These are phyloP conservation scores for Xerocomellus intermedius DNA, from an alignment of 768 basidiomycete species.

Conservation along the genomic window DNA sequence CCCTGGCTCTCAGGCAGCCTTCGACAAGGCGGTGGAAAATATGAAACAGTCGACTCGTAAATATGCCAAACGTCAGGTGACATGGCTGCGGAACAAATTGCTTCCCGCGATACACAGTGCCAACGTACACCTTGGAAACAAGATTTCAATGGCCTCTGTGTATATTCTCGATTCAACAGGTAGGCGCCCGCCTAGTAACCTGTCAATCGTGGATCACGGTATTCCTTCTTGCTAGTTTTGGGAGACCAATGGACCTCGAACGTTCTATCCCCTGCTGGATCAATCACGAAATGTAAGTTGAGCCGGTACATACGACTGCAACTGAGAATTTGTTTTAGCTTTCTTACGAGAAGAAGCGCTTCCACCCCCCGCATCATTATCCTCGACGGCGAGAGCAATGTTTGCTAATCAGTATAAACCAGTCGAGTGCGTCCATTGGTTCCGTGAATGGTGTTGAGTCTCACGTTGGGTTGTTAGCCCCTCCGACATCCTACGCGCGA, in stretches of 20 bases:
- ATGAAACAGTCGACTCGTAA: constrained; percentile 89
- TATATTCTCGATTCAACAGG: constrained; percentile 73
- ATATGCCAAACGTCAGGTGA: constrained; percentile 88
- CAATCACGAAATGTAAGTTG: constrained; percentile 47
- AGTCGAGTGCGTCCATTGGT: constrained; percentile 40
- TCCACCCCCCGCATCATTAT: constrained; percentile 57
- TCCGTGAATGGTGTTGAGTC: not conserved
- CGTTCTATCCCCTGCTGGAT: constrained; percentile 51
- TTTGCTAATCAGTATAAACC: constrained; percentile 45
- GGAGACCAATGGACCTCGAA: constrained; percentile 57
- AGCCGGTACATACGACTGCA: not conserved
- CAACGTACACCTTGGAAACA: constrained; percentile 35
- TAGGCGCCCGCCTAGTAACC: constrained; percentile 26
- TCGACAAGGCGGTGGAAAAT: constrained; percentile 58
- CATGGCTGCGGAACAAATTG: constrained; percentile 91
- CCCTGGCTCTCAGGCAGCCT: constrained; percentile 40
- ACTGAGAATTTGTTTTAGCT: constrained; percentile 30
- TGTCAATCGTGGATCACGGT: not conserved
- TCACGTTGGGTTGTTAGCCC: constrained; percentile 46
- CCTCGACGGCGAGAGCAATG: constrained; percentile 52
- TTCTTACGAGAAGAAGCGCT: constrained; percentile 52
- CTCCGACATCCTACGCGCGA: constrained; percentile 48
- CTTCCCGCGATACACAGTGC: constrained; percentile 64
- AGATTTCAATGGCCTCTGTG: constrained; percentile 34
- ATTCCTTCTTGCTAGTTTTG: constrained; percentile 37